Base-by-base conservation (phyloP, 768 basidiomycete species). In the Leccinum sublutescens region DNA sequence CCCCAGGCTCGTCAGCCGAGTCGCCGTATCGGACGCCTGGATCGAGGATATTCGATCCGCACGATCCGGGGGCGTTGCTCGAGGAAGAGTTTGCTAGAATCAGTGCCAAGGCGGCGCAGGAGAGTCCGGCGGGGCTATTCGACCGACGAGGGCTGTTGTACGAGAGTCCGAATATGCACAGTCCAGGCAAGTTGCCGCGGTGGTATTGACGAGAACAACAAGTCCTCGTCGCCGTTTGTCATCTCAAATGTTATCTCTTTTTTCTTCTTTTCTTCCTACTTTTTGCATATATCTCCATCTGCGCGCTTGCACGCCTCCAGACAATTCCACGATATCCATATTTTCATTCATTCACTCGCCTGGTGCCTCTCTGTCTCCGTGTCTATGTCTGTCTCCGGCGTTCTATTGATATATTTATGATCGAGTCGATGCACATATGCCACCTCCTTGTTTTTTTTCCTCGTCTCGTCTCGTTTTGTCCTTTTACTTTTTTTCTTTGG, bases 31-130 rank as follows among this genome's bases (percentile, higher is more conserved):
- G 80, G 19, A 81, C 83, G 12, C 85, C 83, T 4, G 77, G 78
- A 12, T 60, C 75, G 5, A 60, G 75, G 27, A 77, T 88, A 33
- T 85, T 83, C 62, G 89, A 91, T 68, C 88, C 89, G 31, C 85
- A 88, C 62, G 87, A 91, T 71, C 87, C 89, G 4, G 76, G 81
- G 33, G 76, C 81, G 33, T 65, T 90, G 47, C 75, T 92, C 23
- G 87, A 90, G 51, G 91, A 92, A 52, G 91, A 93, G 58, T 75
- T 93, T 56, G 82, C 79, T 51, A 76, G 85, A 57, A 72, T 84
- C 58, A 78, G 79, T 4, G 68, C 62, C 49, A 76, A 65, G 58
- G 76, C 72, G 4, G 66, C 71, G 29, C 80, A 79, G 21, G 85
- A 86, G 36, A 90, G 88, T 65, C 89, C 89, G 0, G 79, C 74